phyloP scores from a whole-genome alignment of 2,329 filamentous ascomycete species.

The Colletotrichum australisinense region DNA sequence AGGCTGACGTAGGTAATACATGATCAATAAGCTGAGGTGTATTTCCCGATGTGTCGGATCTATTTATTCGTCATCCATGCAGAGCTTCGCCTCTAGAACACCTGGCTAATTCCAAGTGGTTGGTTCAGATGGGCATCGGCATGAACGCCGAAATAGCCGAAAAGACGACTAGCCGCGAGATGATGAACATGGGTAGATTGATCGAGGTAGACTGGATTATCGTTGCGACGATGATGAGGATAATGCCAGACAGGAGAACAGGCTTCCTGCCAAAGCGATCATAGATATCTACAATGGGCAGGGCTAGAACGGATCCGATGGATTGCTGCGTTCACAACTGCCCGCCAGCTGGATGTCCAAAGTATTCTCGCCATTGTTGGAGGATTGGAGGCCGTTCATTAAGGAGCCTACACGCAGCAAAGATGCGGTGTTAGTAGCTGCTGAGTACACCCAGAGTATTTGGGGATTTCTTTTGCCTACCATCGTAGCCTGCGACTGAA shows the following conservation, averaged over 20 bases:
- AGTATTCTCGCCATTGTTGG: conserved; percentile 46
- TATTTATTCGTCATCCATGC: no score
- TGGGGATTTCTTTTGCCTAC: neutral
- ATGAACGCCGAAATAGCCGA: no score
- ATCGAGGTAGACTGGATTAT: conserved; percentile 49
- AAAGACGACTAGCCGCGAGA: conserved; percentile 45
- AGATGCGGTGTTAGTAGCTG: neutral
- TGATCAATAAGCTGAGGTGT: conserved; percentile 47
- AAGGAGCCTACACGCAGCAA: conserved; percentile 42
- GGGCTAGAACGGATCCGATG: conserved; percentile 54
- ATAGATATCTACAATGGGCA: conserved; percentile 52
- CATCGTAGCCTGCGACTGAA: conserved; percentile 30
- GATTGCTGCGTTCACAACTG: conserved; percentile 55
- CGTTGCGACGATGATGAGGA: conserved; percentile 49
- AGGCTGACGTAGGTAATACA: conserved; percentile 42
- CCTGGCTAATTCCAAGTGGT: no score
- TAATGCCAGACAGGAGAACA: conserved; percentile 48
- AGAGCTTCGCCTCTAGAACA: no score
- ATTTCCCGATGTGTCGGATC: conserved; percentile 48
- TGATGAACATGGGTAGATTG: conserved; percentile 49
- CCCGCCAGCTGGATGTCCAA: conserved; percentile 44
- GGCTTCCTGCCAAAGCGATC: conserved; percentile 52
- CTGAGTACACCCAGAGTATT: neutral
- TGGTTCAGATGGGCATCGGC: no score
- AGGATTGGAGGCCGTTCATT: conserved; percentile 56